These are phyloP conservation scores for Microdochium bolleyi DNA, from an alignment of 2,329 filamentous ascomycete genomes.

Conservation along the genomic window DNA sequence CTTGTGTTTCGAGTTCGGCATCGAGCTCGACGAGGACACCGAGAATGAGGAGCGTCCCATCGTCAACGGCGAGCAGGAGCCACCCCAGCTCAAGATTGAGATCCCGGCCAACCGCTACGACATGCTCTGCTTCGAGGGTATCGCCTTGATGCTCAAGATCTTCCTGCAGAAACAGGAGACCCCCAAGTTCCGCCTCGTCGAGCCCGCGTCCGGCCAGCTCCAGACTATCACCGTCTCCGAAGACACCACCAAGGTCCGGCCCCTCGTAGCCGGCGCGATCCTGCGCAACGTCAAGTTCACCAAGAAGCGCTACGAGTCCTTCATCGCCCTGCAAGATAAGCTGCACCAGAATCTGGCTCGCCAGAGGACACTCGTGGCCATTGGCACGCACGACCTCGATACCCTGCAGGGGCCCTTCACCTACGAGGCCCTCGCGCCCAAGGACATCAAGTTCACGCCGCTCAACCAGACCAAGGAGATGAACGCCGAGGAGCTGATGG, in stretches of 20 bases:
- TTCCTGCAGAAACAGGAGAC: conserved; percentile 71
- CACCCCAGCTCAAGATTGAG: conserved; percentile 93
- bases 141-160: conserved; percentile 90
- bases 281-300: conserved; percentile 88
- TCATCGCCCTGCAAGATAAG: conserved; percentile 97
- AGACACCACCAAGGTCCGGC: conserved; percentile 69
- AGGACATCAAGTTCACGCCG: conserved; percentile 83
- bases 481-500: conserved; percentile 83
- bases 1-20: conserved; percentile 96
- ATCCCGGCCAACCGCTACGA: conserved; percentile 93
- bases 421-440: conserved; percentile 87
- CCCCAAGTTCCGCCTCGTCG: conserved; percentile 71
- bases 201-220: conserved; percentile 64
- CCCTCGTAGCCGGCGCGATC: conserved; percentile 83
- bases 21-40: conserved; percentile 96
- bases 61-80: conserved; percentile 73
- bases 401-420: conserved; percentile 92
- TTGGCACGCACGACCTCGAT: conserved; percentile 94
- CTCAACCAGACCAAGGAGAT: conserved; percentile 88
- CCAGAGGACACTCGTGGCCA: conserved; percentile 88
- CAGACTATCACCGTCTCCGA: conserved; percentile 75
- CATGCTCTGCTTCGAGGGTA: conserved; percentile 96
- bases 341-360: conserved; percentile 92
- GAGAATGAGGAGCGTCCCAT: conserved; percentile 66
- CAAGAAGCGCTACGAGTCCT: conserved; percentile 86